Base-by-base conservation (phyloP, 768 basidiomycete genomes). In the Coprinopsis marcescibilis region DNA sequence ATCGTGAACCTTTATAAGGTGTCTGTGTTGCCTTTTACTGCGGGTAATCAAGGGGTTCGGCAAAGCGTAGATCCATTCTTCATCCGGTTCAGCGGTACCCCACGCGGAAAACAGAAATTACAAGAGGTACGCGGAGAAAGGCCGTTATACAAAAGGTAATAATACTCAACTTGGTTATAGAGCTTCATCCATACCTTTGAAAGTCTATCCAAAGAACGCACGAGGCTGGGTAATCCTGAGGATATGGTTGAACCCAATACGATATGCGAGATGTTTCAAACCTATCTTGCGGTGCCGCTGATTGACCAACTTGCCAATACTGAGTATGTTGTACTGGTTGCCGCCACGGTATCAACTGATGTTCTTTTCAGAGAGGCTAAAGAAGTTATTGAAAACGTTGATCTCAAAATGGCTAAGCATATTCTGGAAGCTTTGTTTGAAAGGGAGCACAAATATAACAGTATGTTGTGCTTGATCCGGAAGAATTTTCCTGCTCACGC, bases 61-160 rank as follows among this genome's bases (percentile, higher is more conserved):
- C 94, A 97, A 61, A 91, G 85, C 56, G 64, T 96, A 30, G 76
- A 83, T 3, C 88, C 85, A 61, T 95, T 95, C 72, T 82, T 94
- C 65, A 86, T 81, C 1, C 80, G 83, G 0, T 96, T 85, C 58
- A 88, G 88, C 62, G 89, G 83, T 63, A 89, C 89, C n/a, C 83
- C 84, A 0, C 61, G 76, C 4, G 55, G 55, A 17, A 89, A 94
- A 56, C 93, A 96, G 63, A 62, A n/a, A n/a, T n/a, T n/a, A n/a
- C n/a, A n/a, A n/a, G n/a, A n/a, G n/a, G n/a, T n/a, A n/a, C n/a
- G n/a, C n/a, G n/a, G n/a, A n/a, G n/a, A n/a, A n/a, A n/a, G n/a
- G n/a, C n/a, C n/a, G n/a, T n/a, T n/a, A n/a, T n/a, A n/a, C n/a
- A n/a, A n/a, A n/a, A n/a, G n/a, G n/a, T n/a, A n/a, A n/a, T n/a